These are phyloP conservation scores for Didymella lethalis DNA, from an alignment of 2,329 filamentous ascomycete species.

Conservation along the genomic window DNA sequence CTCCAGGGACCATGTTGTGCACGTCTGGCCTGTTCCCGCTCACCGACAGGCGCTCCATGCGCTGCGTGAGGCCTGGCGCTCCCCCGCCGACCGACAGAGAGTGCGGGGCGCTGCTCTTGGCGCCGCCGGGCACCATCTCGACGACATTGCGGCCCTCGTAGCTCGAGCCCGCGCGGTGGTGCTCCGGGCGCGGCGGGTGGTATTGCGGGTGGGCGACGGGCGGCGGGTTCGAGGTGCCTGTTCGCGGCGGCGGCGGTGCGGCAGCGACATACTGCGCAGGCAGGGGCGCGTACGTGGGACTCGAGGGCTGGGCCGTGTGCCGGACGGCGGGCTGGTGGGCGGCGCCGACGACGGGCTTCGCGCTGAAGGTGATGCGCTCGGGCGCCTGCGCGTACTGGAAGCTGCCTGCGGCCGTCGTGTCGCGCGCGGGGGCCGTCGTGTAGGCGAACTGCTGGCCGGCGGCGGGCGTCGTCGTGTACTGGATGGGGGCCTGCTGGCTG, in stretches of 20 bases:
- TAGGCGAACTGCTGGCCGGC: conserved; percentile 37
- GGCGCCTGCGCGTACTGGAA: conserved; percentile 54
- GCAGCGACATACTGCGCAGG: conserved; percentile 36
- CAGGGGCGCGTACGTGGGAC: conserved; percentile 26
- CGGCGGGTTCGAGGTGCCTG: conserved; percentile 4
- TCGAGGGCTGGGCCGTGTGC: conserved; percentile 38
- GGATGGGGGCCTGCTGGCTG: conserved; percentile 33
- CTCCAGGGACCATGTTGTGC: conserved; percentile 47
- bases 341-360: conserved; percentile 43
- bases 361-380: conserved; percentile 54
- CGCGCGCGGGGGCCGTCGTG: conserved; percentile 35
- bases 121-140: conserved; percentile 53
- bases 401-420: conserved; percentile 26
- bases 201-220: conserved; percentile 32
- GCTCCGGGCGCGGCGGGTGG: conserved; percentile 42
- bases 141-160: conserved; percentile 50
- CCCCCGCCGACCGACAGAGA: conserved; percentile 35
- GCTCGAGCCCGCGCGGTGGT: conserved; percentile 36
- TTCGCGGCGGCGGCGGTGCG: conserved; percentile 28
- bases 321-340: conserved; percentile 30
- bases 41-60: conserved; percentile 58
- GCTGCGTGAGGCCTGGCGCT: conserved; percentile 45
- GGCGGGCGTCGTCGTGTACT: conserved; percentile 41
- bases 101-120: conserved; percentile 38
- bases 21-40: conserved; percentile 48